Conservation (phyloP, 2,329 filamentous ascomycete species). For the Sporothrix humicola region DNA sequence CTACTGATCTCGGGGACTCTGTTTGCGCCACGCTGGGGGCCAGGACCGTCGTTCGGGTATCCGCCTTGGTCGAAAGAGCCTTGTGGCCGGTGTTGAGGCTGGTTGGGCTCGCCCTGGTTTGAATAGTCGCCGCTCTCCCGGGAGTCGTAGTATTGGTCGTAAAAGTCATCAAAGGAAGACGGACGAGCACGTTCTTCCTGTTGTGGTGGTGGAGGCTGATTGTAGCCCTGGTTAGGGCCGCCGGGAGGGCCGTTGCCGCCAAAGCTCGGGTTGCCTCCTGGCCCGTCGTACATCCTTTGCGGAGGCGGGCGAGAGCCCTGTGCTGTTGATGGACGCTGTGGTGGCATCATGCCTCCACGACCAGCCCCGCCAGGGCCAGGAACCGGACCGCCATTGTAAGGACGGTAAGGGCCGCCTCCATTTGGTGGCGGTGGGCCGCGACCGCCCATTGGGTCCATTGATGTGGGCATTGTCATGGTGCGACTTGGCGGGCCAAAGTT, state of each 20-base stretch:
- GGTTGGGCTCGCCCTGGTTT: slow-evolving; percentile 48
- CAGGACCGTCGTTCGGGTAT: slow-evolving; percentile 39
- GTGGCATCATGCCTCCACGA: slow-evolving; percentile 44
- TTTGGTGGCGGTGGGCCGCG: slow-evolving; percentile 49
- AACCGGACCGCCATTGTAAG: slow-evolving; percentile 49
- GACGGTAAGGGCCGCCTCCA: slow-evolving; percentile 39
- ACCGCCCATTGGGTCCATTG: slow-evolving; percentile 52
- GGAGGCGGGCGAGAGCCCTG: slow-evolving; percentile 59
- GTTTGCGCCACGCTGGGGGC: slow-evolving; percentile 57
- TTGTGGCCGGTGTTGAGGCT: slow-evolving; percentile 44
- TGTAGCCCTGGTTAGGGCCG: slow-evolving; percentile 45
- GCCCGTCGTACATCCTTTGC: slow-evolving; percentile 53
- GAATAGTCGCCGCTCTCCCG: slow-evolving; percentile 43
- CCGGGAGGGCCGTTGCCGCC: slow-evolving; percentile 24
- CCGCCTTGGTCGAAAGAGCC: slow-evolving; percentile 58
- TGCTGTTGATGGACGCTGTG: slow-evolving; percentile 62
- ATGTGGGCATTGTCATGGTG: slow-evolving; percentile 66
- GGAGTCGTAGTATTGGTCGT: slow-evolving; percentile 60
- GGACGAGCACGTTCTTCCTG: slow-evolving; percentile 45
- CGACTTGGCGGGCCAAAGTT: slow-evolving; percentile 59
- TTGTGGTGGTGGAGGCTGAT: slow-evolving; percentile 45
- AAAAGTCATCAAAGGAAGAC: slow-evolving; percentile 57
- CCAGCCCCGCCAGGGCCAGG: slow-evolving; percentile 20
- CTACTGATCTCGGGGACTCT: slow-evolving; percentile 61
- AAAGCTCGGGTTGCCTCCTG: slow-evolving; percentile 8